Base-by-base conservation (phyloP, 495 filamentous ascomycete species). In the Xylaria flabelliformis region DNA sequence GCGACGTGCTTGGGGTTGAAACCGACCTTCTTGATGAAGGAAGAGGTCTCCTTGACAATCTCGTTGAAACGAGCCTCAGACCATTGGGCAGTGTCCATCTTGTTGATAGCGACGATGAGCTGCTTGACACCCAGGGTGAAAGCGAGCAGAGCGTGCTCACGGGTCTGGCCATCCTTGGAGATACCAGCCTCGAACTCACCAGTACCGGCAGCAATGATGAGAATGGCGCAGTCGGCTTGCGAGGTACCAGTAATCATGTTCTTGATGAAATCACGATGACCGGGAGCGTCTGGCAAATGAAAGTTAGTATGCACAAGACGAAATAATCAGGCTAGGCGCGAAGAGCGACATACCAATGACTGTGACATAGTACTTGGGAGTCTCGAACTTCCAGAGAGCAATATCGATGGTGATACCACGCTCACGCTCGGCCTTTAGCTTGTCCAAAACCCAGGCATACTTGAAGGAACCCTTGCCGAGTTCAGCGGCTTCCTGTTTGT, bases 101-200 rank as follows among this genome's bases (percentile, higher is more conserved):
- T 99, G 93, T 99, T 99, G 89, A 98, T 95, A 84, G 97, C 96
- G 81, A 98, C 97, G 84, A 99, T 98, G 90, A 99, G 93, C 90
- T 99, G 96, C 90, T 91, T 94, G 82, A 99, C 96, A 94, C 96
- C 96, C 72, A 99, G 93, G 86, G 96, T 99, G 92, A 97, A 99
- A 84, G 96, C 96, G 83, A 99, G 95, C 82, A 99, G 91, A 88
- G 96, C 96, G 92, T 99, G 96, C 93, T 99, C 96, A 92, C 96
- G 96, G 79, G 96, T 99, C 92, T 99, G 96, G 87, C 96, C 96
- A 93, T 99, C 96, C 93, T 99, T 99, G 91, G 96, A 99, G 92
- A 99, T 99, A 98, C 96, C 96, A 92, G 96, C 96, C 91, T 99
- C 96, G 90, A 99, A 99, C 90, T 99, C 96, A 97, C 96, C 96